Base-by-base conservation (phyloP, 2,329 filamentous ascomycete genomes). In the Fusarium protoensiforme region DNA sequence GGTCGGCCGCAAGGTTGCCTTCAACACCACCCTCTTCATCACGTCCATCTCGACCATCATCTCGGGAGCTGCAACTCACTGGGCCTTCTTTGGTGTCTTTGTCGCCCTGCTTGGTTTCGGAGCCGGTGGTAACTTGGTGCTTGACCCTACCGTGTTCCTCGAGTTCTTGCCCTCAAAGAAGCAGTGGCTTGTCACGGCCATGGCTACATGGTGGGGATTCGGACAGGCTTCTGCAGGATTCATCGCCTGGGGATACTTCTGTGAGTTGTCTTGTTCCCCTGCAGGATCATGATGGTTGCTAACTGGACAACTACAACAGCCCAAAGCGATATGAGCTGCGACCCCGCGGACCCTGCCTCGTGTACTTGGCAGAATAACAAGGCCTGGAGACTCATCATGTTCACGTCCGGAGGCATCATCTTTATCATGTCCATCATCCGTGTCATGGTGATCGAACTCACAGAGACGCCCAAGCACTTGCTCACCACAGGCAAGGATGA, bases 101-200 rank as follows among this genome's bases (percentile, higher is more conserved):
- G 85, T 90, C n/a, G 86, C 85, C 14, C 77, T 92, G 36, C 83
- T 88, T 41, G 87, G 89, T 1, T 92, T 93, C 73, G 91, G 91
- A 0, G 88, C 84, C 1, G 91, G 91, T 18, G 91, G 91, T 2
- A 93, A 92, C 76, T 80, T 92, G 22, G 88, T 92, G 1, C 81
- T 92, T 2, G 90, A 92, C 71, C 91, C 90, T 5, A 84, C 84
- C 5, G 83, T 86, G 39, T 85, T 86, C 61, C 80, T 87, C 29
- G 85, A 87, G 71, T 86, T 83, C 64, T 77, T 86, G 8, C 85
- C 85, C 0, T 78, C 87, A 20, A 84, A 87, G 63, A 85, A 90
- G 75, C 90, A 92, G 77, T 93, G 90, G 90, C 84, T 92, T 27
- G 77, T 92, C 22, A 92, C 89, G 1, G 83, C 90, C 24, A 85